Conservation (phyloP, 169 alveolate genomes). For the Plasmodium vinckei region DNA sequence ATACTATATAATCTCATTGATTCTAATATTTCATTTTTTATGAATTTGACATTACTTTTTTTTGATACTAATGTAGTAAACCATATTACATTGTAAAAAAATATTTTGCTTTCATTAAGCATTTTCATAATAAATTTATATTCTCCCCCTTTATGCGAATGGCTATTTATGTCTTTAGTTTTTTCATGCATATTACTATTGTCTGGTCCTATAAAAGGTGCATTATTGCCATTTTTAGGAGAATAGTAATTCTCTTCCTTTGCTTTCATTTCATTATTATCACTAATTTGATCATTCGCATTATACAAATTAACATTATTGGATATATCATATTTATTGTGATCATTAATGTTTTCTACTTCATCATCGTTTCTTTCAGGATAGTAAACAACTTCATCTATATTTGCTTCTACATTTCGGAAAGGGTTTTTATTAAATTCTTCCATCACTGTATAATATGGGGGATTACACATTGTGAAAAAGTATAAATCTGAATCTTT, state of each 20-base stretch:
- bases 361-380: neutral
- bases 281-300: neutral
- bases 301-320: neutral
- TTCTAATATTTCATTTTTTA: slow-evolving; percentile 79
- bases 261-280: neutral
- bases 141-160: slow-evolving; percentile 77
- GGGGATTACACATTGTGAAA: slow-evolving; percentile 71
- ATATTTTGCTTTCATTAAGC: slow-evolving; percentile 81
- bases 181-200: neutral
- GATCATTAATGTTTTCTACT: neutral
- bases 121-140: slow-evolving; percentile 81
- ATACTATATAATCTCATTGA: slow-evolving; percentile 80
- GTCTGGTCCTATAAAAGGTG: neutral
- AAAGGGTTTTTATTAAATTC: slow-evolving; percentile 65
- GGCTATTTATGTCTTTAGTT: neutral
- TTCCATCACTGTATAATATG: slow-evolving; percentile 40
- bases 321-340: neutral
- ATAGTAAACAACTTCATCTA: slow-evolving; percentile 57
- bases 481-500: slow-evolving; percentile 46
- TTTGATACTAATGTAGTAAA: slow-evolving; percentile 83
- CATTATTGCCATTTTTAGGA: slow-evolving; percentile 7
- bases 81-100: slow-evolving; percentile 82
- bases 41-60: slow-evolving; percentile 79
- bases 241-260: neutral
- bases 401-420: slow-evolving; percentile 34